Conservation (phyloP, 176 grass and related monocot species). For the Alloteropsis semialata region DNA sequence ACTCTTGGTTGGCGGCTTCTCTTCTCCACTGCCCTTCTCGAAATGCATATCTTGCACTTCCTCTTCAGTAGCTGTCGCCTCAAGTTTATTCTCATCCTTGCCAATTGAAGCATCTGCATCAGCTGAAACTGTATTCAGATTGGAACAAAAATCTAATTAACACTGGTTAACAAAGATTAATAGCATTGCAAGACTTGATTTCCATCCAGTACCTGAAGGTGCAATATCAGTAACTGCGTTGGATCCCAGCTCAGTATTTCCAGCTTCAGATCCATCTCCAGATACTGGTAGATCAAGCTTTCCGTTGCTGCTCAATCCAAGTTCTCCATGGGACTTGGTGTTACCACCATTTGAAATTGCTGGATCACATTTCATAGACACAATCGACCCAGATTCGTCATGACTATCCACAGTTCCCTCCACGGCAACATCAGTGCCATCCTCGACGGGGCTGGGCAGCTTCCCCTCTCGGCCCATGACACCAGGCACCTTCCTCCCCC, state of each 20-base stretch:
- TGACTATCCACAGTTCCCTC: background rate
- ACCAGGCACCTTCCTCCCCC: conserved; percentile 80
- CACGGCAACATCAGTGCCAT: conserved; percentile 8
- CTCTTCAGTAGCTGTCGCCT: background rate
- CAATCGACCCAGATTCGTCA: conserved; percentile 22
- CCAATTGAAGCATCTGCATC: background rate
- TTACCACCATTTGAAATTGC: background rate
- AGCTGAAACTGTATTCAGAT: conserved; percentile 1
- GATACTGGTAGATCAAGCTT: background rate
- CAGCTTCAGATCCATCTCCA: background rate
- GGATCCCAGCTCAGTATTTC: conserved; percentile 12
- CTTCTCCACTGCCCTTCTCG: conserved; percentile 33
- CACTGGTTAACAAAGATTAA: background rate
- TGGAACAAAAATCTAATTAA: conserved; percentile 9
- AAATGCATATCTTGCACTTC: conserved; percentile 7
- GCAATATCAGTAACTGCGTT: conserved; percentile 3
- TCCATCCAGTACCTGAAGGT: background rate
- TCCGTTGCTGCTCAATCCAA: conserved; percentile 13
- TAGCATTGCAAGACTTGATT: conserved; percentile 1
- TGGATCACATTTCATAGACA: conserved; percentile 14
- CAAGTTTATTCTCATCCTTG: conserved; percentile 16
- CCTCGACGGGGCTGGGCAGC: conserved; percentile 10
- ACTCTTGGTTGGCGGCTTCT: conserved; percentile 23
- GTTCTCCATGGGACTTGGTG: conserved; percentile 4
- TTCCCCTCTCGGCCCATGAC: conserved; percentile 55